Base-by-base conservation (phyloP, 805 yeast genomes). In the Debaryomyces hansenii region DNA sequence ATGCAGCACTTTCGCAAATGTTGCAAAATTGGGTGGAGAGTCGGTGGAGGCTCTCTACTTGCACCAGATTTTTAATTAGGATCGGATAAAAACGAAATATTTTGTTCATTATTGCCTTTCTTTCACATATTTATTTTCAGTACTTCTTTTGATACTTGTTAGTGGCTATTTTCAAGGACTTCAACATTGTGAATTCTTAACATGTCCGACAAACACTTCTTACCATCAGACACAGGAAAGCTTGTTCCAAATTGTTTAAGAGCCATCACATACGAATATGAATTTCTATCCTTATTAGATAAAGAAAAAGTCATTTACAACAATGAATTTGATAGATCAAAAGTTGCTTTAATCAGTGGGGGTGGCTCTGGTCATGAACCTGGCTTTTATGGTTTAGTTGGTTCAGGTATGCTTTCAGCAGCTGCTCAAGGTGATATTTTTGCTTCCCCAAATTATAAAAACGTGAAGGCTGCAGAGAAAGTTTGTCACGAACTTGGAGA, bases 361-460 rank as follows among this genome's bases (percentile, higher is more conserved):
- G 18, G 18, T 16, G 18, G 18, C 4, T 16, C 18, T 16, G 18
- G 18, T 16, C 18, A 16, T 16, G 18, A 16, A 52, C 70, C 1
- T 49, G 73, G 73, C 1, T 66, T 65, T 64, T 60, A 63, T 44
- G 75, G 75, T 0, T 59, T 69, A 35, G 74, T 70, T 12, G 66
- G 70, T 14, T 49, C 58, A 24, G 73, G 70, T 2, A 67, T 68
- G 72, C 54, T 70, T 12, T 41, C 68, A 11, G 73, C 73, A 3
- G 66, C 67, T 20, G 74, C 70, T 24, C 72, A 67, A 46, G 75
- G 75, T 24, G 72, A 68, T 39, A 64, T 70, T 2, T 70, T 70
- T 57, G 74, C 74, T n/a, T 58, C 67, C 21, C 75, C 75, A 21
- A 67, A 67, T 51, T 64, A 63, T 48, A 58, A 63, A 38, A 64